Evolutionary conservation across 179 eudicot genomes (phyloP).

Genomic region (Amaranthus tricolor): DNA sequence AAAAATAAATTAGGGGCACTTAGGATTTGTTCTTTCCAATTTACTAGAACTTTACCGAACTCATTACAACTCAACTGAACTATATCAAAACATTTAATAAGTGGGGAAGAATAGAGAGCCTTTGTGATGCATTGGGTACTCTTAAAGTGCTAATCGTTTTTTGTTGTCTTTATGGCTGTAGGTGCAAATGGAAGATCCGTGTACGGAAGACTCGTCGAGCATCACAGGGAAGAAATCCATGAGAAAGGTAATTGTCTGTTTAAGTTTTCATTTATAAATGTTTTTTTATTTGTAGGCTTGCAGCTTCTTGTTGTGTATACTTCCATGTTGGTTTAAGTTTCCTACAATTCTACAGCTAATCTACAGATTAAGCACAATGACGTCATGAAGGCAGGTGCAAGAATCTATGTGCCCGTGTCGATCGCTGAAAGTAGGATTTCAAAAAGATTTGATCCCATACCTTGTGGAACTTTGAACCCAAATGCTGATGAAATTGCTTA

Average conservation of each 20-base stretch:
- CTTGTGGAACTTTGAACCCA: constrained; percentile 79
- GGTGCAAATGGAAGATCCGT: constrained; percentile 53
- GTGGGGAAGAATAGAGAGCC: background rate
- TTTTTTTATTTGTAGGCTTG: background rate
- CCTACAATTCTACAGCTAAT: constrained; percentile 47
- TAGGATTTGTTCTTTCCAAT: background rate
- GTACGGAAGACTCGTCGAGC: constrained; percentile 20
- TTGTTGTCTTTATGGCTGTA: constrained; percentile 20
- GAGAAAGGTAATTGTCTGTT: constrained; percentile 51
- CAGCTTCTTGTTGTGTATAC: constrained; percentile 9
- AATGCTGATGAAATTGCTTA: constrained; percentile 94
- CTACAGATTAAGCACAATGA: constrained; percentile 81
- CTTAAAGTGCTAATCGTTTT: background rate
- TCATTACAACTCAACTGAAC: too few species aligned
- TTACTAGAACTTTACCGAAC: too few species aligned
- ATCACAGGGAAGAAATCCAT: constrained; percentile 23
- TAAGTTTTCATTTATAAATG: too few species aligned
- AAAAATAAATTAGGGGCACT: background rate
- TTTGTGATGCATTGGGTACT: background rate
- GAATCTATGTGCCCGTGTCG: constrained; percentile 67
- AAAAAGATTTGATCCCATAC: constrained; percentile 82
- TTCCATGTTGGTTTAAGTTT: constrained; percentile 38
- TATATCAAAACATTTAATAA: background rate
- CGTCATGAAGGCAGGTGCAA: constrained; percentile 70
- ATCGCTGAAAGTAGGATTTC: constrained; percentile 78